phyloP scores from a whole-genome alignment of 2,329 filamentous ascomycete genomes.

The Stachybotrys chartarum region DNA sequence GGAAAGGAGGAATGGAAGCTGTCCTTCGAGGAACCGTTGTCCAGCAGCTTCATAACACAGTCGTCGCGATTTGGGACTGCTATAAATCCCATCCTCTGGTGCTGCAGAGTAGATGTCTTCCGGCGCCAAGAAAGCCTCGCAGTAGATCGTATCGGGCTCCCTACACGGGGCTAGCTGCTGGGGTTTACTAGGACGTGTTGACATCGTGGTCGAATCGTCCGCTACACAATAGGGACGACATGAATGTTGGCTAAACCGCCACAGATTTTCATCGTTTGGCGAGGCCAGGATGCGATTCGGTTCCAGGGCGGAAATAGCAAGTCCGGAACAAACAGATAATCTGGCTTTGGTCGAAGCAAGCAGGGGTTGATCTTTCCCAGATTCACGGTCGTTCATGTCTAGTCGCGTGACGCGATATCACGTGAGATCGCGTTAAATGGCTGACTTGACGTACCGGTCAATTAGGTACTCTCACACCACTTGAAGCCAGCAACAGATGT shows the following conservation, averaged over 20 bases:
- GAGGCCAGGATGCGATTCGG: not conserved
- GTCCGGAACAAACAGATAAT: not conserved
- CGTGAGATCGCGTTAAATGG: conserved; percentile 27
- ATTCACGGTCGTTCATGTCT: conserved; percentile 12
- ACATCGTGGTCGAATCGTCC: not conserved
- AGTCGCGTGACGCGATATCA: conserved; percentile 25
- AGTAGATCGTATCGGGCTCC: conserved; percentile 34
- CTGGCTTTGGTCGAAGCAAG: not conserved
- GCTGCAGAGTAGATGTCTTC: conserved; percentile 46
- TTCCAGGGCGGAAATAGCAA: not conserved
- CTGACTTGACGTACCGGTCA: not conserved
- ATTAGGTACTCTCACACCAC: not conserved
- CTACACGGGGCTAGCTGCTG: conserved; percentile 5
- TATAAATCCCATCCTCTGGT: conserved; percentile 51
- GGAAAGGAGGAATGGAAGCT: conserved; percentile 50
- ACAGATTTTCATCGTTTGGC: too few species aligned
- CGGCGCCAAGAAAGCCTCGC: conserved; percentile 30
- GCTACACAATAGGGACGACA: too few species aligned
- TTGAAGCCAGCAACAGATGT: too few species aligned
- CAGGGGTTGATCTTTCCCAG: not conserved
- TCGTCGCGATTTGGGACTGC: conserved; percentile 36
- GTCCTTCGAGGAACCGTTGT: conserved; percentile 49
- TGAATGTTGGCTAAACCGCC: too few species aligned
- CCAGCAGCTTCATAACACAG: conserved; percentile 53
- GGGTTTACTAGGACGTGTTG: not conserved